These are phyloP conservation scores for Aspergillus tamarii DNA, from an alignment of 2,329 filamentous ascomycete genomes.

Conservation along the genomic window DNA sequence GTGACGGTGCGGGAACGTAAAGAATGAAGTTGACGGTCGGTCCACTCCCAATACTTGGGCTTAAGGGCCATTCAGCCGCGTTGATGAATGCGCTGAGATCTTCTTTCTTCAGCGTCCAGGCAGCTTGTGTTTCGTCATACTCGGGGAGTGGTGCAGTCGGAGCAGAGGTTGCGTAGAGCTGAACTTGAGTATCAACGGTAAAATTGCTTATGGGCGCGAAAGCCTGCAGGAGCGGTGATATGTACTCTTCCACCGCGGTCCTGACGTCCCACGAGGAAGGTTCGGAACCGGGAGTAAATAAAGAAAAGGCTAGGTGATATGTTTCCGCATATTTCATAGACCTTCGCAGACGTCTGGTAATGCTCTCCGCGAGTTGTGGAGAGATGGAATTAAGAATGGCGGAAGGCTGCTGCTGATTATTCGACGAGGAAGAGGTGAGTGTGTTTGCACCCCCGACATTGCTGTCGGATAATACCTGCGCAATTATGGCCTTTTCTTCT, in stretches of 20 bases:
- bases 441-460: constrained; percentile 34
- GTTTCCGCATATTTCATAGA: constrained; percentile 90
- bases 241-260: constrained; percentile 75
- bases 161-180: constrained; percentile 78
- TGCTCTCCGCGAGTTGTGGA: constrained; percentile 58
- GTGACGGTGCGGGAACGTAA: constrained; percentile 75
- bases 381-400: constrained; percentile 43
- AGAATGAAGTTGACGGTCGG: constrained; percentile 96
- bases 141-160: constrained; percentile 63
- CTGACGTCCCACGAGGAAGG: constrained; percentile 95
- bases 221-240: constrained; percentile 78
- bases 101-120: constrained; percentile 75
- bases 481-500: constrained; percentile 86
- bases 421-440: constrained; percentile 26
- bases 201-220: constrained; percentile 88
- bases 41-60: constrained; percentile 87
- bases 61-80: constrained; percentile 95
- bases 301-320: constrained; percentile 93
- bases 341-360: constrained; percentile 72
- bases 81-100: constrained; percentile 95
- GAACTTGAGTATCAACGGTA: constrained; percentile 93
- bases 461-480: constrained; percentile 68
- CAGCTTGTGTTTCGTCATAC: constrained; percentile 56
- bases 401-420: constrained; percentile 33
- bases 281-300: constrained; percentile 77